Percentiles rank a stretch among this genome's conserved stretches.
Evolutionary conservation across 805 yeast species (phyloP).

Genomic region (Metschnikowia hibisci): DNA sequence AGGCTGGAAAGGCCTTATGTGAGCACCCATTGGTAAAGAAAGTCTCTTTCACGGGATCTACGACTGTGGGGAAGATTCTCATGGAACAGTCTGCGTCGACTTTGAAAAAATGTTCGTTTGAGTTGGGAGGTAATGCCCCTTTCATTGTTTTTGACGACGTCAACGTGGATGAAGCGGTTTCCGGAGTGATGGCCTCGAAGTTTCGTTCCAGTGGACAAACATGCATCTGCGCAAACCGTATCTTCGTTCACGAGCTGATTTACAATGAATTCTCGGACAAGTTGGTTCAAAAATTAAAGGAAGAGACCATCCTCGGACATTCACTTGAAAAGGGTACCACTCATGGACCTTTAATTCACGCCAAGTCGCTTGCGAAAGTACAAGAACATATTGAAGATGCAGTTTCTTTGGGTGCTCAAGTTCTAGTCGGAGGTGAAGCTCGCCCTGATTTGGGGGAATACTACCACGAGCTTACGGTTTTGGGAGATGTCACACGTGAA

Average conservation of each 20-base stretch:
- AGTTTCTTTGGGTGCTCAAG: slow-evolving; percentile 55
- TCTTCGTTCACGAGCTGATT: slow-evolving; percentile 18
- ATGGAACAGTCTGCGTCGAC: slow-evolving; percentile 18
- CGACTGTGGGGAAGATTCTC: slow-evolving; percentile 20
- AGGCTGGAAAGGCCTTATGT: slow-evolving; percentile 50
- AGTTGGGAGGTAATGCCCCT: slow-evolving; percentile 22
- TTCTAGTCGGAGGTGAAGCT: slow-evolving; percentile 57
- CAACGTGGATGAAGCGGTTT: slow-evolving; percentile 18
- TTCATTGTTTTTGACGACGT: slow-evolving; percentile 21
- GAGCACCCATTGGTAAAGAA: slow-evolving; percentile 29
- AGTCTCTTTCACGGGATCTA: slow-evolving; percentile 20
- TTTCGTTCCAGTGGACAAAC: slow-evolving; percentile 22
- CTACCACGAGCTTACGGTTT: slow-evolving; percentile 66
- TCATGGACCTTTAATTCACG: slow-evolving; percentile 74
- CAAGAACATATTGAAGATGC: slow-evolving; percentile 64
- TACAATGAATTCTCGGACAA: slow-evolving; percentile 15
- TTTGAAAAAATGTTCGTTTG: slow-evolving; percentile 19
- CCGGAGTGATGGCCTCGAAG: slow-evolving; percentile 18
- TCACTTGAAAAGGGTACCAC: slow-evolving; percentile 58
- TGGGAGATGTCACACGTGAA: slow-evolving; percentile 53
- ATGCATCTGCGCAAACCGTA: slow-evolving; percentile 20
- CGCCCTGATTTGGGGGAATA: slow-evolving; percentile 54
- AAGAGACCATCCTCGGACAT: slow-evolving; percentile 51
- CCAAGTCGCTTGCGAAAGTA: slow-evolving; percentile 59
- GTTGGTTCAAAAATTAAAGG: slow-evolving; percentile 12